Evolutionary conservation across 495 filamentous ascomycete species (phyloP).

Genomic region (Lindgomyces ingoldianus): DNA sequence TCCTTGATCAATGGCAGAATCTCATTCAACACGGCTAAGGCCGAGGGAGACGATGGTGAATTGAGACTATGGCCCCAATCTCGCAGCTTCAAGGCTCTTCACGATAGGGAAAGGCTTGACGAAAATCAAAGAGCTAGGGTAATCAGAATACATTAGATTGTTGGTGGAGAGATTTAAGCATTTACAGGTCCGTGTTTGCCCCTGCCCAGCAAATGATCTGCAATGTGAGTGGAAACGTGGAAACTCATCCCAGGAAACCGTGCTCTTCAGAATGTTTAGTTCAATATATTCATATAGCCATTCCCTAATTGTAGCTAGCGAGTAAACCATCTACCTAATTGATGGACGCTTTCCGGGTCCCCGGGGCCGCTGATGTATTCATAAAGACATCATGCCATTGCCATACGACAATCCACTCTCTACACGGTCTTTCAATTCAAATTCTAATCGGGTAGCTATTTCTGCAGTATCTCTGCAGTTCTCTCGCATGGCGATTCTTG

Average conservation of each 20-base stretch:
- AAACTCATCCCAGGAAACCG: neutral
- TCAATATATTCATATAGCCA: neutral
- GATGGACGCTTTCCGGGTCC: neutral
- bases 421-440: neutral
- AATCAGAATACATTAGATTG: neutral
- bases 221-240: neutral
- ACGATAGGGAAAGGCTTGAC: no score
- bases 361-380: neutral
- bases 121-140: neutral
- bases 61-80: neutral
- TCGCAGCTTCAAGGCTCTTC: no score
- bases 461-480: no score
- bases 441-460: neutral
- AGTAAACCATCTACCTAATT: neutral
- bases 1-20: neutral
- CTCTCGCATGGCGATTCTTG: conserved; percentile 6
- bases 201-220: neutral
- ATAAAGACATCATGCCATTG: conserved; percentile 2
- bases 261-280: neutral
- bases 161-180: neutral
- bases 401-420: neutral
- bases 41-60: neutral
- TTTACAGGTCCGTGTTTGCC: conserved; percentile 1
- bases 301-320: neutral
- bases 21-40: neutral